Percentiles rank a stretch among this genome's conserved stretches.
Conservation (phyloP, 208 protist species). For the Trypanosoma melophagium region DNA sequence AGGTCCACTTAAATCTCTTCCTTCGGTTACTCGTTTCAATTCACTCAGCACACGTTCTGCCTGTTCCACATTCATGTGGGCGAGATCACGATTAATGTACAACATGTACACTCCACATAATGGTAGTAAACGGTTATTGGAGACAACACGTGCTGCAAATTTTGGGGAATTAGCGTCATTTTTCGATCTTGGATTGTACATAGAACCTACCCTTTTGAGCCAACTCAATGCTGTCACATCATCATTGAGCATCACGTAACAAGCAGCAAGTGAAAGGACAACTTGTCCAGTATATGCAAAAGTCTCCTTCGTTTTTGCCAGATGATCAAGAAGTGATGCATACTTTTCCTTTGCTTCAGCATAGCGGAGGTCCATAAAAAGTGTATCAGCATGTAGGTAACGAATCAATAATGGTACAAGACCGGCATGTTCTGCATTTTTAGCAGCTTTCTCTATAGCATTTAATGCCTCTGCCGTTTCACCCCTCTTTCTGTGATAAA, state of each 20-base stretch:
- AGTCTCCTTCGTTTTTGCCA: constrained; percentile 66
- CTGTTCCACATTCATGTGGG: constrained; percentile 86
- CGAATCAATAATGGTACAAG: constrained; percentile 79
- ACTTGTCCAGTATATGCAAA: constrained; percentile 91
- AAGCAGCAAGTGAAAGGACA: constrained; percentile 77
- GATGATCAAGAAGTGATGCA: constrained; percentile 57
- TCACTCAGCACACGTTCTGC: constrained; percentile 65
- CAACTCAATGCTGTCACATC: constrained; percentile 60
- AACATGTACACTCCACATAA: constrained; percentile 86
- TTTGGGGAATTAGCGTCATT: constrained; percentile 89
- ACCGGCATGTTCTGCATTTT: constrained; percentile 72
- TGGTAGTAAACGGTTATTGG: constrained; percentile 72
- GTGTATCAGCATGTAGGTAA: constrained; percentile 88
- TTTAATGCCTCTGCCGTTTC: constrained; percentile 70
- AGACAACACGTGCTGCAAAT: constrained; percentile 72
- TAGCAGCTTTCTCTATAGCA: constrained; percentile 66
- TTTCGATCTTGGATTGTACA: constrained; percentile 91
- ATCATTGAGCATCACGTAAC: constrained; percentile 80
- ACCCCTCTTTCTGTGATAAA: constrained; percentile 88
- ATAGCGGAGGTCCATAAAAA: constrained; percentile 91
- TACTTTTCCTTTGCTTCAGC: constrained; percentile 65
- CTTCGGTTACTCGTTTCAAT: constrained; percentile 61
- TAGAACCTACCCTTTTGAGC: constrained; percentile 79
- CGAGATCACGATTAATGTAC: constrained; percentile 91
- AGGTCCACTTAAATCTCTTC: constrained; percentile 59